phyloP scores from a whole-genome alignment of 2,329 filamentous ascomycete species.

The Fusarium incarnatum region DNA sequence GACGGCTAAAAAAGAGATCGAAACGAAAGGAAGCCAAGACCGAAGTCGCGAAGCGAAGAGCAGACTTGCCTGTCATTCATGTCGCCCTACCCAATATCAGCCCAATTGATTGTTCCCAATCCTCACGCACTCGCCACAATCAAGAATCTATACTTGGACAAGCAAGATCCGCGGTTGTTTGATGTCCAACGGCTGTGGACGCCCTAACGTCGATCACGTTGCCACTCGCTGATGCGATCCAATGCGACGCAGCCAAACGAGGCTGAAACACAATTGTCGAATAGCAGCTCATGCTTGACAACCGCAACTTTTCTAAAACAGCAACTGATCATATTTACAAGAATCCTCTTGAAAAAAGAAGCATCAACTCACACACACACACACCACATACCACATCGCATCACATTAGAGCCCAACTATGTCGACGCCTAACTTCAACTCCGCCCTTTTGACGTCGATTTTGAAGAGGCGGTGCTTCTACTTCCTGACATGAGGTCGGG shows the following conservation, averaged over 20 bases:
- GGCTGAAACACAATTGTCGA: slow-evolving; percentile 37
- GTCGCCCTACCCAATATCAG: slow-evolving; percentile 36
- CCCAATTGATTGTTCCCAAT: slow-evolving; percentile 18
- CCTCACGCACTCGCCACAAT: slow-evolving; percentile 30
- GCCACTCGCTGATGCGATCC: slow-evolving; percentile 38
- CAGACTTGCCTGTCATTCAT: slow-evolving; percentile 9
- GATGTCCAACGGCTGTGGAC: slow-evolving; percentile 26
- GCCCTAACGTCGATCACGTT: slow-evolving; percentile 43
- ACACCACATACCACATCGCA: background rate
- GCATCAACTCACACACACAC: slow-evolving; percentile 1
- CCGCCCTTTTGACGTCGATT: slow-evolving; percentile 11
- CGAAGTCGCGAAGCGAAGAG: background rate
- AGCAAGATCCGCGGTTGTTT: slow-evolving; percentile 15
- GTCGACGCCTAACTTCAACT: slow-evolving; percentile 27
- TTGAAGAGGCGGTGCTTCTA: background rate
- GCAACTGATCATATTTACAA: slow-evolving; percentile 19
- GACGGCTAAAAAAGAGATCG: background rate
- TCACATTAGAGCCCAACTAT: slow-evolving; percentile 24
- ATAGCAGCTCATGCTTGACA: slow-evolving; percentile 23
- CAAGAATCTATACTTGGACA: background rate
- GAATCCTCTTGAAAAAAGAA: slow-evolving; percentile 4
- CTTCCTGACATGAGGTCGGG: background rate
- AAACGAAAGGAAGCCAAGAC: background rate
- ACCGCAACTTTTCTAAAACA: slow-evolving; percentile 8
- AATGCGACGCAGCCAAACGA: slow-evolving; percentile 39